Conservation (phyloP, 129 eudicot genomes). For the Dittrichia graveolens region DNA sequence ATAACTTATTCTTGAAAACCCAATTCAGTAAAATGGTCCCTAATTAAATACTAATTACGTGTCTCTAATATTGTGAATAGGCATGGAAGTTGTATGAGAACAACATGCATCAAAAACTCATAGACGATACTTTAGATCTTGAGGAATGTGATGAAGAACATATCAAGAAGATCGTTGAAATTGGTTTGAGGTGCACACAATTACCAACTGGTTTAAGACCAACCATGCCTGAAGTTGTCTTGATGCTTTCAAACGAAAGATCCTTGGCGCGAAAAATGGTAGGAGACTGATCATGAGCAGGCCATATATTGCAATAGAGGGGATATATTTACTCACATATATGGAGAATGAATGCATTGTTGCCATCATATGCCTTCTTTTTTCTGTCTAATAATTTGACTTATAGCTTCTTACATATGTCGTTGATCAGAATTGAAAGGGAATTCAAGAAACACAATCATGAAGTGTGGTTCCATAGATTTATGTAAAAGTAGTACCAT, state of each 20-base stretch:
- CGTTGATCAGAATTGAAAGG: no score
- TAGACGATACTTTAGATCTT: constrained; percentile 42
- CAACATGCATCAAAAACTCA: constrained; percentile 37
- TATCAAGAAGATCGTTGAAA: constrained; percentile 49
- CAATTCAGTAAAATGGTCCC: no score
- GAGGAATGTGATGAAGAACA: constrained; percentile 39
- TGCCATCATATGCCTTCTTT: no score
- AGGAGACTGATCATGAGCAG: neutral
- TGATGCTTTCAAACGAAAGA: constrained; percentile 43
- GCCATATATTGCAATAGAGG: no score
- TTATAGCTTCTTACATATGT: no score
- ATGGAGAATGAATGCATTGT: no score
- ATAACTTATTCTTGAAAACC: no score
- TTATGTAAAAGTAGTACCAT: no score
- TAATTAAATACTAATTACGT: neutral
- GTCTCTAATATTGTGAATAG: constrained; percentile 14
- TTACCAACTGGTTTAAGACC: constrained; percentile 49
- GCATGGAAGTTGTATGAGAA: constrained; percentile 60
- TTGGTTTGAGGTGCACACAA: constrained; percentile 59
- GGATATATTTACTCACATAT: no score
- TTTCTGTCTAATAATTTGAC: no score
- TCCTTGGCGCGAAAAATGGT: constrained; percentile 19
- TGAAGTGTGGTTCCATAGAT: no score
- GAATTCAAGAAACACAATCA: no score
- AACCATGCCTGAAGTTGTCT: constrained; percentile 62